A percentile compares a stretch with the other conserved stretches of the same genome.
These are phyloP conservation scores for Melampsora larici-populina DNA, from an alignment of 1,284 basidiomycete species.

Conservation along the genomic window DNA sequence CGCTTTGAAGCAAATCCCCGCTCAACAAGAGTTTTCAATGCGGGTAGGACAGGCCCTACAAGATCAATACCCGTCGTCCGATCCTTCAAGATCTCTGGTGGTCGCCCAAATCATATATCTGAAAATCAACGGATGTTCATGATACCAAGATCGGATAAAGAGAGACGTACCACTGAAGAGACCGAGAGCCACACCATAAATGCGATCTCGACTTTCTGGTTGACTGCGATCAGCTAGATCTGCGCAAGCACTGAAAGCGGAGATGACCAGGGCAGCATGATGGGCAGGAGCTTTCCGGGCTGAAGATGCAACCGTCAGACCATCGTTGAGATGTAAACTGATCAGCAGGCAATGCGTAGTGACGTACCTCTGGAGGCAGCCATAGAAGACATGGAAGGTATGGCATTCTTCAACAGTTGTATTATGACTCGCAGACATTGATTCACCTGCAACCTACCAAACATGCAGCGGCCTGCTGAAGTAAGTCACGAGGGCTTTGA, in stretches of 20 bases:
- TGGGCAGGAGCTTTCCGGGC: conserved; percentile 20
- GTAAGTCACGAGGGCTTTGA: neutral
- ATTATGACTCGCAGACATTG: conserved; percentile 78
- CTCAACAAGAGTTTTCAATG: conserved; percentile 70
- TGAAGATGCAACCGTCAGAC: neutral
- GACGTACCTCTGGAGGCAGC: conserved; percentile 53
- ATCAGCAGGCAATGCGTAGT: neutral
- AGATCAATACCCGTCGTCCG: conserved; percentile 74
- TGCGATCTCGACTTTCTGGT: conserved; percentile 16
- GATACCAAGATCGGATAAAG: conserved; percentile 1
- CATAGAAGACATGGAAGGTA: conserved; percentile 57
- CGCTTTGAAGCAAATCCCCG: conserved; percentile 6
- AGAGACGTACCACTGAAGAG: conserved; percentile 24
- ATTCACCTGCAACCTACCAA: conserved; percentile 54
- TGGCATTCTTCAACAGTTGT: conserved; percentile 70
- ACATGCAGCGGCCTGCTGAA: conserved; percentile 45
- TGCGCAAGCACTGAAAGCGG: conserved; percentile 34
- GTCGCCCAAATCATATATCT: neutral
- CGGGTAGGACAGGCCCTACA: conserved; percentile 71
- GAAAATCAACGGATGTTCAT: neutral
- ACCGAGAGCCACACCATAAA: conserved; percentile 34
- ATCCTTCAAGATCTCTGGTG: conserved; percentile 72
- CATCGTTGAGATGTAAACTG: neutral
- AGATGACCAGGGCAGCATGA: conserved; percentile 27
- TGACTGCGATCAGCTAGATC: conserved; percentile 45